phyloP scores from a whole-genome alignment of 176 grass and related monocot species.

The Avena eriantha region DNA sequence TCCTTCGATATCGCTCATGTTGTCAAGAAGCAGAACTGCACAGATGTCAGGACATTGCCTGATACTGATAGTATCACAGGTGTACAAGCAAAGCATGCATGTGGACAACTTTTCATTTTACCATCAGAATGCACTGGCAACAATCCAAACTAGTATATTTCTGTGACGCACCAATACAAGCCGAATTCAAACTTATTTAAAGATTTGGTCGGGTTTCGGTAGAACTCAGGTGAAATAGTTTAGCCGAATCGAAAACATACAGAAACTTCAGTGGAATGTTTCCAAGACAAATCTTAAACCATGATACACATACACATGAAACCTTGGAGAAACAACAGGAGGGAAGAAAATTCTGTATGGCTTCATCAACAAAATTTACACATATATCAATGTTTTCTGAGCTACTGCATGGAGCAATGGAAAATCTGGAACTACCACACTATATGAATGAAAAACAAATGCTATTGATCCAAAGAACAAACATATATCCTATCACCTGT shows the following conservation, averaged over 20 bases:
- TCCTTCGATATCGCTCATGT: too few relatives aligned
- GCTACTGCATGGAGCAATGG: background rate
- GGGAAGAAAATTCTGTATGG: background rate
- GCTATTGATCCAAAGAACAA: constrained; percentile 6
- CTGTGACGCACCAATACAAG: background rate
- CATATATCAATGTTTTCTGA: background rate
- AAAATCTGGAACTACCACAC: background rate
- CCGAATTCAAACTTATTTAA: background rate
- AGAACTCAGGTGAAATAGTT: background rate
- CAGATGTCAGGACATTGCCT: background rate
- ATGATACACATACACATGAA: background rate
- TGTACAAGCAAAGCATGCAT: background rate
- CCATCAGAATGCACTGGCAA: background rate
- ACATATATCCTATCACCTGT: constrained; percentile 9
- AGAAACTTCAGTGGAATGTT: background rate
- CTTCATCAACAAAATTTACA: constrained; percentile 20
- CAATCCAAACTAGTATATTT: background rate
- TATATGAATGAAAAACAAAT: constrained; percentile 30
- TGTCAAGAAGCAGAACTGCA: too few relatives aligned
- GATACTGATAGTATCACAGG: background rate
- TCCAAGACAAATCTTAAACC: background rate
- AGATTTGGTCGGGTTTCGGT: background rate
- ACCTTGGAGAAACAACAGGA: background rate
- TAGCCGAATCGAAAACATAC: background rate
- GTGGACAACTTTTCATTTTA: background rate